Percentiles rank a stretch among this genome's conserved stretches.
Conservation (phyloP, 164 flowering plant genomes). For the Paratinospora sagittata region DNA sequence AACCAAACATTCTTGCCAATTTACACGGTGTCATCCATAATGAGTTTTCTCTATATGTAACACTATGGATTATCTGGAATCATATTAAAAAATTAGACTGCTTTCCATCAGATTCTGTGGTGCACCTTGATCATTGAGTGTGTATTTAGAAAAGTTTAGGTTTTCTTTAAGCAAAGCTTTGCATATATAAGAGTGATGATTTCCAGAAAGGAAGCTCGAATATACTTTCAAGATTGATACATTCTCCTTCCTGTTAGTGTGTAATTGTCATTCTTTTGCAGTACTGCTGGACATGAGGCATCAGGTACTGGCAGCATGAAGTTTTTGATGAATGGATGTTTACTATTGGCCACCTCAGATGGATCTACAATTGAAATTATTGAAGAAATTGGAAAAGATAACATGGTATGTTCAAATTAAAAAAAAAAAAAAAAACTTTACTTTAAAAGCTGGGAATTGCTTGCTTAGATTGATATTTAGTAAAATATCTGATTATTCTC, state of each 20-base stretch:
- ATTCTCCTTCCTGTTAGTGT: background rate
- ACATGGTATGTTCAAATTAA: constrained; percentile 31
- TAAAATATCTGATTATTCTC: background rate
- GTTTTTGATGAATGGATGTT: constrained; percentile 50
- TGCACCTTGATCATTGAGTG: background rate
- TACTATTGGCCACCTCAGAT: constrained; percentile 45
- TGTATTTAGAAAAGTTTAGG: background rate
- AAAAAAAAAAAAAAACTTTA: background rate
- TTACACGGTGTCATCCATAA: background rate
- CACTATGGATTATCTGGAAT: background rate
- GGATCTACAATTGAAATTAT: constrained; percentile 44
- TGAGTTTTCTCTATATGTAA: background rate
- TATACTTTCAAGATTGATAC: background rate
- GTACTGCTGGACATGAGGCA: constrained; percentile 54
- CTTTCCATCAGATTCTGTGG: background rate
- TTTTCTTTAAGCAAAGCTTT: background rate
- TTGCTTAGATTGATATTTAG: background rate
- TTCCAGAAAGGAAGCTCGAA: background rate
- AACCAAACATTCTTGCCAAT: background rate
- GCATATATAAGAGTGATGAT: background rate
- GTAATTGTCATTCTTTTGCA: constrained; percentile 18
- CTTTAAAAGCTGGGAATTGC: background rate
- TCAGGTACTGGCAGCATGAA: constrained; percentile 55
- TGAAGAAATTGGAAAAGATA: constrained; percentile 46
- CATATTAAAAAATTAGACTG: background rate